Base-by-base conservation (phyloP, 192 early-diverging fungal genomes). In the Oehlia diaphana region DNA sequence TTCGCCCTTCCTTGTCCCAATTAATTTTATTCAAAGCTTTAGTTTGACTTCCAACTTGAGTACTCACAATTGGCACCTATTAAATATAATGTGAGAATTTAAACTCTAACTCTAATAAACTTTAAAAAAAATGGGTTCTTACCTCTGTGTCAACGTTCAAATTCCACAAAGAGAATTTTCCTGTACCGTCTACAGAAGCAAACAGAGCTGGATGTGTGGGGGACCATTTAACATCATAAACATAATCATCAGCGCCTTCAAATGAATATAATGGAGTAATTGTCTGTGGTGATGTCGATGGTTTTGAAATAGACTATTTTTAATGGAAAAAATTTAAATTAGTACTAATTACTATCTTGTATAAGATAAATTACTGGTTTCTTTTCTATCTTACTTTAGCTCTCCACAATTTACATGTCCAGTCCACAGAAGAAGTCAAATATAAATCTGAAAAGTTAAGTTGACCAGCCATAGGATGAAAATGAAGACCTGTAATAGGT, bases 191-290 rank as follows among this genome's bases (percentile, higher is more conserved):
- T 3, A 95, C 96, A 2, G 92, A 89, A 21, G 91, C 97, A 88
- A 99, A 99, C 44, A 99, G 77, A 0, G 97, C 91, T 9, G 98
- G 98, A 82, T 98, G 97, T n/a, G 88, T 86, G 3, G 98, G 97
- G 23, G 95, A 97, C 98, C 98, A 99, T 82, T 94, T 93, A 14
- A 95, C 97, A 83, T 99, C 98, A 83, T 94, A 97, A 26, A 99
- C 97, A 83, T 98, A 98, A 86, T 99, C 97, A 81, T 96, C 93
- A 10, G 95, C 90, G 31, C 93, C 90, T 68, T 98, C 95, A 83
- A 99, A 99, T 10, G 94, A 94, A 81, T 94, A 91, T 72, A 99
- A 81, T 4, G 90, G 88, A 6, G 88, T 86, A 33, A 92, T 90
- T 2, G 73, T 78, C 8, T 89, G 86, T 47, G 83, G 77, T 12